phyloP scores from a whole-genome alignment of 1,284 basidiomycete genomes.

The Chalciporus sp. region DNA sequence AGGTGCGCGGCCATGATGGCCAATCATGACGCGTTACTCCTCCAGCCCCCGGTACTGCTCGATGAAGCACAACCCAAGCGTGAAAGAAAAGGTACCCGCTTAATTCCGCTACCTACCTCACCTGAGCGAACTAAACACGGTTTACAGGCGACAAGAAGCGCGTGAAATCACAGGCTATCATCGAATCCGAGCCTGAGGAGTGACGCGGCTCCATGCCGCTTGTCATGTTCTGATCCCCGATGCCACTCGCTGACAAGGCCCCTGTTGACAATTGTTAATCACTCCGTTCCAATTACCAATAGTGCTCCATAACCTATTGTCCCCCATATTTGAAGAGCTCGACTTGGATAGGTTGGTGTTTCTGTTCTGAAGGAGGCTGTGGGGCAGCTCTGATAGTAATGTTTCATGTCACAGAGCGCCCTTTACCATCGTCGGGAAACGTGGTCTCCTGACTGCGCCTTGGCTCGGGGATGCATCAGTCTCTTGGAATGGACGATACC shows the following conservation, averaged over 20 bases:
- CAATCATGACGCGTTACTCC: neutral
- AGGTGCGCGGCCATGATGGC: constrained; percentile 1
- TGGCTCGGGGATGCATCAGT: neutral
- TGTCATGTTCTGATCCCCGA: neutral
- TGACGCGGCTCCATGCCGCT: neutral
- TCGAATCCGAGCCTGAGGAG: constrained; percentile 7
- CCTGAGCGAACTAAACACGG: neutral
- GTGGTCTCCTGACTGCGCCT: neutral
- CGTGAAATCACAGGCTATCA: neutral
- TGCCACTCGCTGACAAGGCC: neutral
- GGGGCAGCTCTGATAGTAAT: neutral
- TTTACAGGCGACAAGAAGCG: neutral
- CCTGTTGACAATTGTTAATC: neutral
- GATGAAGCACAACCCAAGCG: neutral
- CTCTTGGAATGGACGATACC: neutral
- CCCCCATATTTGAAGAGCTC: neutral
- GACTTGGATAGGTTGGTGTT: neutral
- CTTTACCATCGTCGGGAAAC: neutral
- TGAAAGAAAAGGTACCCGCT: neutral
- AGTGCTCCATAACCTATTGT: neutral
- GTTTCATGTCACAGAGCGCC: neutral
- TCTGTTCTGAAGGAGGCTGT: neutral
- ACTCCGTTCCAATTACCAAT: neutral
- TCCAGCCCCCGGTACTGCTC: neutral
- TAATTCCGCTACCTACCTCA: too few species aligned